Percentiles rank a stretch among this genome's conserved stretches.
phyloP scores from a whole-genome alignment of 1,139 yeast genomes.

The Kluyveromyces sp. region DNA sequence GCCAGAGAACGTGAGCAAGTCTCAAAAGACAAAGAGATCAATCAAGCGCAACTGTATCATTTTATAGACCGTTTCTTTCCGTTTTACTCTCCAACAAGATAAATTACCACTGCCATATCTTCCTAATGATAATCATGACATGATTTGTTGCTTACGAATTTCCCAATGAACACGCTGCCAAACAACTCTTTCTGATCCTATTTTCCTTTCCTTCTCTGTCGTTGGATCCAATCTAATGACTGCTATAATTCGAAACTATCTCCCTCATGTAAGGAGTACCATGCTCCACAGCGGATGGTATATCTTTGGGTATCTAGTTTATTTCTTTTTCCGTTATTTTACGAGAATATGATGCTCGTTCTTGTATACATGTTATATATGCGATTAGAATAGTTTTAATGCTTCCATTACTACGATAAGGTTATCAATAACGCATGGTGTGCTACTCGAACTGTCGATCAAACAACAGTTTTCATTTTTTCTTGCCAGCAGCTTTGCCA shows the following conservation, averaged over 20 bases:
- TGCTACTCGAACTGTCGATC: no score
- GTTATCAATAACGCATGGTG: no score
- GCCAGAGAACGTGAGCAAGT: conserved; percentile 1
- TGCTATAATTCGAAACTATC: background rate
- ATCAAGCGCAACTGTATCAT: conserved; percentile 10
- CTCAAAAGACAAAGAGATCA: conserved; percentile 8
- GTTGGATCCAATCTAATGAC: background rate
- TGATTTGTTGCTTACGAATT: background rate
- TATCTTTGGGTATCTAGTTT: background rate
- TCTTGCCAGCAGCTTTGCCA: no score
- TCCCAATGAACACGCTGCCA: background rate
- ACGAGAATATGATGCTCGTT: background rate
- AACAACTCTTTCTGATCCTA: background rate
- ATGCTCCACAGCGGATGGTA: no score
- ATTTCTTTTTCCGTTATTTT: background rate
- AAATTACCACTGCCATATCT: no score
- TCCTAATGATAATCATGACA: background rate
- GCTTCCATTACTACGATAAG: conserved; percentile 5
- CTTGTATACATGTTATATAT: background rate
- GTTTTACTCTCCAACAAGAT: no score
- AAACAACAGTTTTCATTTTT: background rate
- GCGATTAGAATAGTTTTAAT: conserved; percentile 4
- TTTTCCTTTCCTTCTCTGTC: background rate
- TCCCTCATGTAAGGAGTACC: no score
- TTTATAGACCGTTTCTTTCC: conserved; percentile 4